Evolutionary conservation across 169 alveolate species (phyloP).

Genomic region (Plasmodium falciparum): DNA sequence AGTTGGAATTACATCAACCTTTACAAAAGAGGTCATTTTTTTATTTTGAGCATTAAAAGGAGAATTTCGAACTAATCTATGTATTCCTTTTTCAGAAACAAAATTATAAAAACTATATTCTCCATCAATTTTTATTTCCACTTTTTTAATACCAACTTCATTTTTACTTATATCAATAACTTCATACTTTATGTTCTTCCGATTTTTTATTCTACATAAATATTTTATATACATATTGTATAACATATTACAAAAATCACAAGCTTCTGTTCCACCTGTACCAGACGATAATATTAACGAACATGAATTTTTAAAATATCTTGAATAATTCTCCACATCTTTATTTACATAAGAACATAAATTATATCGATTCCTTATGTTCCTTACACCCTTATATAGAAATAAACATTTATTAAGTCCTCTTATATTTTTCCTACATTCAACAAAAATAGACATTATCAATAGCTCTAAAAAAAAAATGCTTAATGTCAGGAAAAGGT

Average conservation of each 20-base stretch:
- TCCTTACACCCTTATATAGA: slow-evolving; percentile 26
- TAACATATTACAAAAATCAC: slow-evolving; percentile 83
- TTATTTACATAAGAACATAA: slow-evolving; percentile 57
- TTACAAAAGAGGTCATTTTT: slow-evolving; percentile 83
- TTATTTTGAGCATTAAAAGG: slow-evolving; percentile 81
- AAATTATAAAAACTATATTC: slow-evolving; percentile 83
- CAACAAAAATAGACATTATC: slow-evolving; percentile 25
- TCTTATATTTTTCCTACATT: slow-evolving; percentile 12
- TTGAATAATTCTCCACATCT: slow-evolving; percentile 67
- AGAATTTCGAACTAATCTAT: slow-evolving; percentile 83
- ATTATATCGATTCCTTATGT: slow-evolving; percentile 1
- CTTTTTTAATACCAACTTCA: slow-evolving; percentile 80
- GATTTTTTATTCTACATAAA: slow-evolving; percentile 72
- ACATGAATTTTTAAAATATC: slow-evolving; percentile 70
- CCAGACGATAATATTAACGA: slow-evolving; percentile 77
- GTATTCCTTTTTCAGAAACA: slow-evolving; percentile 86
- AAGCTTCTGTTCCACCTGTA: slow-evolving; percentile 87
- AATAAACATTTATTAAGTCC: slow-evolving; percentile 5
- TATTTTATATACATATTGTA: slow-evolving; percentile 83
- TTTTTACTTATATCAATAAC: slow-evolving; percentile 78
- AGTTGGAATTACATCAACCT: slow-evolving; percentile 85
- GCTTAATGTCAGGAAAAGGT: neutral
- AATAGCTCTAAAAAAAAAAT: slow-evolving; percentile 3
- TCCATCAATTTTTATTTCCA: slow-evolving; percentile 83
- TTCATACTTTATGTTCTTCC: slow-evolving; percentile 76